These are phyloP conservation scores for Bipolaris victoriae DNA, from an alignment of 2,329 filamentous ascomycete species.

Conservation along the genomic window DNA sequence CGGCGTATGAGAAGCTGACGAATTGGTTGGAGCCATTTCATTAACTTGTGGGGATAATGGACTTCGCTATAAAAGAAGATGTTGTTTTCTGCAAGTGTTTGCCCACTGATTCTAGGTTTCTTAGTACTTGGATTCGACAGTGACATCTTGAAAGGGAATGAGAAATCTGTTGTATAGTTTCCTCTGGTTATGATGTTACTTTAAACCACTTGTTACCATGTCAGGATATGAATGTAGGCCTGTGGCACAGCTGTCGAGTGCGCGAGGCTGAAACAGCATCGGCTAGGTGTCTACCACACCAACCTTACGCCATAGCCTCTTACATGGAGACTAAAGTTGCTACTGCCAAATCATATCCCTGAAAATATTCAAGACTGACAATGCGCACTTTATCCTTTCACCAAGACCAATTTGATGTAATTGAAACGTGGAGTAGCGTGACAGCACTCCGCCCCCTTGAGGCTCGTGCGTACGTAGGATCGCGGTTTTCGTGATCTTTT, in stretches of 20 bases:
- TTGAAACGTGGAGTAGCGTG: conserved; percentile 1
- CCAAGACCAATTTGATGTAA: neutral
- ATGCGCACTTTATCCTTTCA: neutral
- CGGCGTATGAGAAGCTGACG: neutral
- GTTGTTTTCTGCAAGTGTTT: neutral
- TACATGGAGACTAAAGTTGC: neutral
- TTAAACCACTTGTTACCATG: neutral
- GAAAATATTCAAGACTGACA: neutral
- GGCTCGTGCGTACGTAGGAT: neutral
- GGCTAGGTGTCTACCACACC: neutral
- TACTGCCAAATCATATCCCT: neutral
- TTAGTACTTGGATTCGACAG: neutral
- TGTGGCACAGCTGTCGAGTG: neutral
- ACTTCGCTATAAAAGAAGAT: neutral
- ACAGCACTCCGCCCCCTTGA: neutral
- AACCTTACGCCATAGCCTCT: conserved; percentile 1
- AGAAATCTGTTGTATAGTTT: neutral
- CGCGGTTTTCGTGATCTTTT: neutral
- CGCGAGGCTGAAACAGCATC: conserved; percentile 6
- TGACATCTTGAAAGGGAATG: neutral
- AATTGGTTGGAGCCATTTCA: neutral
- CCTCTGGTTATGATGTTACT: neutral
- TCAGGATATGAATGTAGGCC: neutral
- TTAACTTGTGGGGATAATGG: neutral
- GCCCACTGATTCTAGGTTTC: neutral